Conservation (phyloP, 805 yeast genomes). For the Starmera quercuum region DNA sequence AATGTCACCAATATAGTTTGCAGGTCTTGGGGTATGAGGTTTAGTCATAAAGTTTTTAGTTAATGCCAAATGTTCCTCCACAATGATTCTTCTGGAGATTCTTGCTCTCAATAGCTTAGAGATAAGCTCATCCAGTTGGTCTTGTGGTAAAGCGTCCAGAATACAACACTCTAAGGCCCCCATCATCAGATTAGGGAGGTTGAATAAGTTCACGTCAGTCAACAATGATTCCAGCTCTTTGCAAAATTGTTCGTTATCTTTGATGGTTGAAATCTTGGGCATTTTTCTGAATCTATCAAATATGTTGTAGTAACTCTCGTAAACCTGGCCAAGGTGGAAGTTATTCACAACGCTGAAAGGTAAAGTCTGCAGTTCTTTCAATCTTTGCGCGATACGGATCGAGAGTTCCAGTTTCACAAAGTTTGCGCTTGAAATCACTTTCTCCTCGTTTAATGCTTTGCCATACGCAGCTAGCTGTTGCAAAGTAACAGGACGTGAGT, state of each 20-base stretch:
- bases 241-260: slow-evolving; percentile 73
- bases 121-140: slow-evolving; percentile 64
- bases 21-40: slow-evolving; percentile 39
- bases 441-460: slow-evolving; percentile 63
- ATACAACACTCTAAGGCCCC: slow-evolving; percentile 82
- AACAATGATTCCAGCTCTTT: slow-evolving; percentile 52
- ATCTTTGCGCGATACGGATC: slow-evolving; percentile 71
- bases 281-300: slow-evolving; percentile 79
- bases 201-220: slow-evolving; percentile 68
- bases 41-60: slow-evolving; percentile 52
- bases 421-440: slow-evolving; percentile 76
- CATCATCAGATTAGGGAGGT: slow-evolving; percentile 85
- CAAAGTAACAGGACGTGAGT: slow-evolving; percentile 88
- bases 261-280: slow-evolving; percentile 56
- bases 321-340: slow-evolving; percentile 78
- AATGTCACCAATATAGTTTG: slow-evolving; percentile 61
- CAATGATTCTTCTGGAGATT: slow-evolving; percentile 81
- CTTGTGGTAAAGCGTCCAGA: slow-evolving; percentile 46
- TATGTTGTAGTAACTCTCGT: slow-evolving; percentile 82
- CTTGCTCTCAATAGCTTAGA: slow-evolving; percentile 76
- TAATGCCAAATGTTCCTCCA: slow-evolving; percentile 84
- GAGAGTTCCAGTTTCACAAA: slow-evolving; percentile 85
- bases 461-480: slow-evolving; percentile 89
- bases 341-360: slow-evolving; percentile 84
- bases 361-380: slow-evolving; percentile 69